Base-by-base conservation (phyloP, 2,329 filamentous ascomycete species). In the Malbranchea zuffiana region DNA sequence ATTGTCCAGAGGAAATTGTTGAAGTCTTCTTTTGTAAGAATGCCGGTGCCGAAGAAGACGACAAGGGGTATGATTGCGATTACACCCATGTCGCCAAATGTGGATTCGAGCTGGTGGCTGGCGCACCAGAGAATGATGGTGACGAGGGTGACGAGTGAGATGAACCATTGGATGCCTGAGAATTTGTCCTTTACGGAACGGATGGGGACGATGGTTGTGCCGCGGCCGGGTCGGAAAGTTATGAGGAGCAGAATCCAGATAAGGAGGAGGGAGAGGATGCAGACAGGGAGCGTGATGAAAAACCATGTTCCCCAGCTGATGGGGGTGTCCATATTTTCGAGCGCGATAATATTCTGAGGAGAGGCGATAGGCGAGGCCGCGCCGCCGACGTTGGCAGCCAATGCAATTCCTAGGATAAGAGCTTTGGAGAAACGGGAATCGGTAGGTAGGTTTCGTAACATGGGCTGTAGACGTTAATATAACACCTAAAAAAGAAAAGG, bases 1-100 rank as follows among this genome's bases (percentile, higher is more conserved):
- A 98, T 98, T 13, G 92, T 98, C 90, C 90, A 98, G 25, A 95
- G 80, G 61, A 98, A 98, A 61, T 98, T 98, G 68, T 98, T 98
- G 58, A 98, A 98, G 63, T 98, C 90, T 62, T 96, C 90, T 63
- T 96, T 98, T 32, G 87, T 96, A 20, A 98, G 69, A 47, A 96
- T 88, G 7, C 90, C 90, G 2, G 86, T 87, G 37, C 90, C 90
- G 51, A 98, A 98, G 71, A 98, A 98, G 27, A 95, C 69, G 3
- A 93, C 82, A 35, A 98, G 80, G 4, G 90, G 90, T 43, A 98
- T 85, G 54, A 98, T 93, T 41, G 90, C 92, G 27, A 98, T 82
- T 36, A 98, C 87, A 36, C 90, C 90, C 90, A 98, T 98, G 55
- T 98, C 88, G 37, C 90, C 90, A 53, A 98, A 95, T 0, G 88